Percentiles rank a stretch among this genome's conserved stretches.
Evolutionary conservation across 129 eudicot species (phyloP).

Genomic region (Artemisia annua): DNA sequence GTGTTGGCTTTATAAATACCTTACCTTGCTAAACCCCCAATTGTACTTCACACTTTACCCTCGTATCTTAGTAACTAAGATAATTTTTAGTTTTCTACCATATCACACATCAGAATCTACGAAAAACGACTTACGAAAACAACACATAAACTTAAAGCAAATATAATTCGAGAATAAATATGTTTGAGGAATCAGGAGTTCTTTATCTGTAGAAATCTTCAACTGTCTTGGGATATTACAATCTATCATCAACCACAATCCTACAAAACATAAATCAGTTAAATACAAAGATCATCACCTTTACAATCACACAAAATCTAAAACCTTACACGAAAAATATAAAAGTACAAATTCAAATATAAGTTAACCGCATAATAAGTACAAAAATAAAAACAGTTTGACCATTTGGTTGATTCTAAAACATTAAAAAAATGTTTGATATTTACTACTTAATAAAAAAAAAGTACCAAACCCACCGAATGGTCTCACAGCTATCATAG

Average conservation of each 20-base stretch:
- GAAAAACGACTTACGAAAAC: neutral
- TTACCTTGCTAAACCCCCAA: too few species aligned
- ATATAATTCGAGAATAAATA: slow-evolving; percentile 21
- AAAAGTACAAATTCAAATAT: neutral
- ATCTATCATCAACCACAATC: slow-evolving; percentile 35
- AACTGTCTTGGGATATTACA: slow-evolving; percentile 81
- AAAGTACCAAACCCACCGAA: too few species aligned
- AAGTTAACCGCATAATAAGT: too few species aligned
- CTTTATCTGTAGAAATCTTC: slow-evolving; percentile 64
- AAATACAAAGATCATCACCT: neutral
- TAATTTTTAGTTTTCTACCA: neutral
- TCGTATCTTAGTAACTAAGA: neutral
- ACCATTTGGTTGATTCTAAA: too few species aligned
- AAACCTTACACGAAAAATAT: neutral
- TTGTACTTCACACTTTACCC: too few species aligned
- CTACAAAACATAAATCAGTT: slow-evolving; percentile 1
- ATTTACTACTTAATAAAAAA: too few species aligned
- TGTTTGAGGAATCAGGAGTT: slow-evolving; percentile 51
- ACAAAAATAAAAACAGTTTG: too few species aligned
- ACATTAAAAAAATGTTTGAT: too few species aligned
- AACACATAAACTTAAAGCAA: slow-evolving; percentile 15
- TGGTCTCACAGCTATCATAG: too few species aligned
- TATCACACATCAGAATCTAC: slow-evolving; percentile 14
- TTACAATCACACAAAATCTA: neutral
- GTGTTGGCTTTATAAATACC: too few species aligned